phyloP scores from a whole-genome alignment of 1,284 basidiomycete genomes.

The Sporisorium sorghi region DNA sequence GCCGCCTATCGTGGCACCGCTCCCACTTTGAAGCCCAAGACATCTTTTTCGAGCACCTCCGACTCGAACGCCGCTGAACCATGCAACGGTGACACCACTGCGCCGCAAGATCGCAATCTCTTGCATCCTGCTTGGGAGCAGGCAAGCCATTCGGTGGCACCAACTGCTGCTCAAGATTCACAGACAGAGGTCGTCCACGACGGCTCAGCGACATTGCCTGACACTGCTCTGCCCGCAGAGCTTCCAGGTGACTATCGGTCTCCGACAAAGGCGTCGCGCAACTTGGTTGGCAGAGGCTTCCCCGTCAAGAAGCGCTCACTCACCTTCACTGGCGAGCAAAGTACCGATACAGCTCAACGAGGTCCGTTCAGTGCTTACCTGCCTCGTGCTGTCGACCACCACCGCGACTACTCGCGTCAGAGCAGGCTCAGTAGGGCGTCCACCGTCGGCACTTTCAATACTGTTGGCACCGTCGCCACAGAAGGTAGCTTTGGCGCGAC shows the following conservation, averaged over 20 bases:
- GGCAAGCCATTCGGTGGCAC: background rate
- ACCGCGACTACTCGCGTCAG: constrained; percentile 50
- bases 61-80: constrained; percentile 4
- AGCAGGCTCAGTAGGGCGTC: constrained; percentile 53
- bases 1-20: background rate
- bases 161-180: background rate
- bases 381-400: constrained; percentile 31
- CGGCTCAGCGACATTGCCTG: constrained; percentile 5
- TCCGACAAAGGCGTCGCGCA: constrained; percentile 9
- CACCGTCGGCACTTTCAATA: constrained; percentile 56
- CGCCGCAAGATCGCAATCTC: constrained; percentile 13
- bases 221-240: background rate
- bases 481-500: constrained; percentile 57
- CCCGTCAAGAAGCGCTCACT: constrained; percentile 36
- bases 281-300: constrained; percentile 28
- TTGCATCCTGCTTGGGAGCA: constrained; percentile 38
- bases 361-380: constrained; percentile 11
- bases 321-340: constrained; percentile 32
- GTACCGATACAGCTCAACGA: constrained; percentile 4
- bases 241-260: constrained; percentile 2
- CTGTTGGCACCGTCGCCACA: constrained; percentile 51
- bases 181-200: background rate
- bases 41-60: constrained; percentile 25
- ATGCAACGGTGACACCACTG: background rate
- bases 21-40: background rate